Base-by-base conservation (phyloP, 176 grass and related monocot species). In the Avena atlantica region DNA sequence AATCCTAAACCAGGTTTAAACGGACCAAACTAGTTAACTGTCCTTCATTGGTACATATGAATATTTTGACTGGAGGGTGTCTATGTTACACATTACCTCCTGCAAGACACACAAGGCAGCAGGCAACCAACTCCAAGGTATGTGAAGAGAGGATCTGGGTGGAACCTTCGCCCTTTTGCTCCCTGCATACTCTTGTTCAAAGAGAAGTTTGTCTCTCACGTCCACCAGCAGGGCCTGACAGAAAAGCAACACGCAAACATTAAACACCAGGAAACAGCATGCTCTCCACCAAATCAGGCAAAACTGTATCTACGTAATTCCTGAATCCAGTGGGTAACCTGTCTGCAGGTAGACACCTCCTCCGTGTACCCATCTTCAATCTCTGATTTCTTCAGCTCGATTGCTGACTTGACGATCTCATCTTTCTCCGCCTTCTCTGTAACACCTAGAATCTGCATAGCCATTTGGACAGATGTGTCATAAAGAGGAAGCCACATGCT, bases 191-290 rank as follows among this genome's bases (percentile, higher is more conserved):
- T 99, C 97, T 72, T 88, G 90, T 57, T 99, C 97, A 20, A 99
- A 99, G 34, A 99, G 90, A 87, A 99, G 94, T 72, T 99, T 99
- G 88, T 96, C 97, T 68, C 97, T 94, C 42, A 99, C 83, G 86
- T 99, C 97, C 67, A 93, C 90, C 78, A 99, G 90, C 16, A 99
- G 85, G 64, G 91, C 92, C 97, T 99, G 78, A 76, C 1, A 19
- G 85, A 66, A 15, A 86, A 49, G 2, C 31, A 90, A 20, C 34
- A 90, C 14, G 10, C 5, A 15, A 89, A 78, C 56, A 55, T 47
- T 31, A 85, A 60, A 87, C 66, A 78, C 81, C 65, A 73, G 12
- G 45, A 63, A 0, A 1, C 20, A 19, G 53, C 23, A 90, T 83
- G 52, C 49, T 50, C 31, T 45, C 69, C 34, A 64, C 19, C 11